Evolutionary conservation across 805 yeast genomes (phyloP), one percentile per base, ranked within the genome.

Genomic region (Candida broadrunensis): DNA sequence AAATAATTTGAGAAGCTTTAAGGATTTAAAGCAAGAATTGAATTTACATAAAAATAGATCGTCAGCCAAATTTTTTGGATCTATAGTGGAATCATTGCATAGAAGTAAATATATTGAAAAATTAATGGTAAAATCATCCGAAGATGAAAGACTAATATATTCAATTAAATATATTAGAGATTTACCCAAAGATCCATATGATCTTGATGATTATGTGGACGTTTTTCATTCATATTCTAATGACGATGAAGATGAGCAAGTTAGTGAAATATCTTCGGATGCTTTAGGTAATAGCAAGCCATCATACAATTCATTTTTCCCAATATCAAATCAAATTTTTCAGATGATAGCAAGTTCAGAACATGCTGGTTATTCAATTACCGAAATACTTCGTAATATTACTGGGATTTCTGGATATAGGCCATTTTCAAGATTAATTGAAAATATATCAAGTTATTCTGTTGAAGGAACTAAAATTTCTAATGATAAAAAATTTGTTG

Each of bases 251-350:
- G 50, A 35, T 7, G 48, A 48, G 17, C 52, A 44, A 8, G 47
- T 46, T 55, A 65, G 35, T 20, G 48, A 39, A 5, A 27, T 36
- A 5, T 51, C 37, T 6, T 35, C 30, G 21, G 42, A 42, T 5
- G 31, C 34, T 3, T n/a, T 48, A 5, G 14, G 12, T 15, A 8
- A 5, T 14, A 18, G 18, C 3, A 29, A 29, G 14, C 74, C 77
- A 0, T 31, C 56, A 0, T 52, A 75, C 38, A 85, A 84, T 54
- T 57, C 70, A 11, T 69, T 80, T 39, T 83, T 73, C 48, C 90
- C 96, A 0, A 46, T 81, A 0, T 81, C 79, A 29, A 76, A 72
- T 45, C 96, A 88, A 56, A 59, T 86, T 0, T 79, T 67, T 52
- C 79, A 78, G 38, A 42, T 72, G 3, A 72, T 81, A 1, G 52